Conservation (phyloP, 192 early-diverging fungal genomes). For the Allomyces arbusculus region DNA sequence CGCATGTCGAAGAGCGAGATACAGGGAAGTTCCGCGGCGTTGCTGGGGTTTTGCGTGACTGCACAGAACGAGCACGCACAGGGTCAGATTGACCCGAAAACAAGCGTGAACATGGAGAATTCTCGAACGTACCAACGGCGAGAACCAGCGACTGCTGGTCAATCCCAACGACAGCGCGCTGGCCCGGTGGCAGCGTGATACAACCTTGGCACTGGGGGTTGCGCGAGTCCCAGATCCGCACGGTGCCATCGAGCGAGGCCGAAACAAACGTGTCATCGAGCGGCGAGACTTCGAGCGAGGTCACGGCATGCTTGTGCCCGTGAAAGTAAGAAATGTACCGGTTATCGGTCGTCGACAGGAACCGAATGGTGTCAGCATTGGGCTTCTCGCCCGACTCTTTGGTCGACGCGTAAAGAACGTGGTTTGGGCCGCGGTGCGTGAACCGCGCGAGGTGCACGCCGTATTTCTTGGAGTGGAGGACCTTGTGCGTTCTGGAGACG, state of each 20-base stretch:
- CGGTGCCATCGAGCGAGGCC: conserved; percentile 50
- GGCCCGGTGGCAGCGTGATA: conserved; percentile 11
- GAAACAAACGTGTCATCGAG: conserved; percentile 63
- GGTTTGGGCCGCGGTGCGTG: conserved; percentile 48
- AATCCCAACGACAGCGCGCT: conserved; percentile 37
- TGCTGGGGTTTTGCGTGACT: background rate
- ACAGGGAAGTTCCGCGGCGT: background rate
- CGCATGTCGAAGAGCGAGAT: conserved; percentile 16
- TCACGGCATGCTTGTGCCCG: conserved; percentile 61
- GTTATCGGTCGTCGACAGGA: conserved; percentile 86
- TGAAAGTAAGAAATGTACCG: conserved; percentile 81
- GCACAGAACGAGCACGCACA: conserved; percentile 10
- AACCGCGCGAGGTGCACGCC: conserved; percentile 75
- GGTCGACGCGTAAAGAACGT: conserved; percentile 77
- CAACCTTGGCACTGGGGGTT: conserved; percentile 32
- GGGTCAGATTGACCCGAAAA: conserved; percentile 3
- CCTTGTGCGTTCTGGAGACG: conserved; percentile 32
- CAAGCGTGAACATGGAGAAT: background rate
- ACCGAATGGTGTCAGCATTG: conserved; percentile 41
- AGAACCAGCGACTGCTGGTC: conserved; percentile 66
- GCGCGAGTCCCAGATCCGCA: conserved; percentile 72
- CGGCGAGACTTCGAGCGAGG: conserved; percentile 60
- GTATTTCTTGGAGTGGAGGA: conserved; percentile 83
- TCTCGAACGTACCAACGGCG: conserved; percentile 27
- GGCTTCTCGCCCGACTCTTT: conserved; percentile 59